Conservation (phyloP, 768 basidiomycete species). For the Lentinula edodes region DNA sequence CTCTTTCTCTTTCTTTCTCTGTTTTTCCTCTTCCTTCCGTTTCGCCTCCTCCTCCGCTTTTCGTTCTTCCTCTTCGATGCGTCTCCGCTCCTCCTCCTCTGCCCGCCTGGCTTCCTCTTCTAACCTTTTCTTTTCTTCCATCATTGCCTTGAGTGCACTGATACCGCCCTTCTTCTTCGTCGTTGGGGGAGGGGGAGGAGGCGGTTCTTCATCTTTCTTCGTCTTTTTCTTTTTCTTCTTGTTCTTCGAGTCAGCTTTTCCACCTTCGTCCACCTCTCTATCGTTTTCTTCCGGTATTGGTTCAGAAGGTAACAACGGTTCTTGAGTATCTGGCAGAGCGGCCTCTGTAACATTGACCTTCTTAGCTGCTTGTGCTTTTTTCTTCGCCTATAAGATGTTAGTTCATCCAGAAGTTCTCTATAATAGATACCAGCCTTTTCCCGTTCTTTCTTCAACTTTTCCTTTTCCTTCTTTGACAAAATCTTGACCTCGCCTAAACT, state of each 20-base stretch:
- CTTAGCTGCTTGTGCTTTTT: constrained; percentile 91
- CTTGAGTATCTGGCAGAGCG: constrained; percentile 21
- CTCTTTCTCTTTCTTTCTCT: constrained; percentile 81
- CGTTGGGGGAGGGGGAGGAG: constrained; percentile 32
- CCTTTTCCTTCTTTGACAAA: constrained; percentile 94
- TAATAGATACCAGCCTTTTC: constrained; percentile 60
- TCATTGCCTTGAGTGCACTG: constrained; percentile 79
- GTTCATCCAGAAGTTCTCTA: constrained; percentile 2
- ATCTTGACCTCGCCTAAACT: constrained; percentile 57
- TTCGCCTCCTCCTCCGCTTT: constrained; percentile 69
- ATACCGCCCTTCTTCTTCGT: constrained; percentile 76
- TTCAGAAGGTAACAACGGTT: constrained; percentile 22
- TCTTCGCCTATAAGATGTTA: constrained; percentile 63
- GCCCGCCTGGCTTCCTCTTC: constrained; percentile 75
- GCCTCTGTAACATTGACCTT: constrained; percentile 40
- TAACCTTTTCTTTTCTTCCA: constrained; percentile 86
- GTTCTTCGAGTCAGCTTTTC: constrained; percentile 49
- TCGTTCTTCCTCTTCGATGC: constrained; percentile 89
- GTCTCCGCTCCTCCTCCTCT: constrained; percentile 73
- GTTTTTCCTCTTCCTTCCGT: constrained; percentile 78
- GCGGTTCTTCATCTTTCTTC: constrained; percentile 45
- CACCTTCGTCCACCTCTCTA: constrained; percentile 57
- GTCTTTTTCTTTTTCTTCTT: constrained; percentile 91
- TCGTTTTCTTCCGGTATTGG: constrained; percentile 51
- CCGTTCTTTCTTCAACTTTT: constrained; percentile 92